phyloP scores from a whole-genome alignment of 177 flowering plant genomes.

The Telopea speciosissima region DNA sequence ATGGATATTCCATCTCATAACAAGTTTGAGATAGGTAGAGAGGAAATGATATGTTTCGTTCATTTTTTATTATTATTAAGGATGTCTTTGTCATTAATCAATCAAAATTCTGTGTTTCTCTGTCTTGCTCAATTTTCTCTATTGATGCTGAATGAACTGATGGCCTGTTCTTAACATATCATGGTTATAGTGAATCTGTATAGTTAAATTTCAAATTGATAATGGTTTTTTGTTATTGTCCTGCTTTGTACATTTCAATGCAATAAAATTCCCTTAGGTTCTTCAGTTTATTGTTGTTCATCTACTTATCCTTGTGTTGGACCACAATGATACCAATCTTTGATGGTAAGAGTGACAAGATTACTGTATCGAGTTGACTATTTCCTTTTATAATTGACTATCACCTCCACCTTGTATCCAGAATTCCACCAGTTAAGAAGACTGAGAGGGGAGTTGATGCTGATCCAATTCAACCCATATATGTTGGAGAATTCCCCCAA shows the following conservation, averaged over 20 bases:
- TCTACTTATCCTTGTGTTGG: neutral
- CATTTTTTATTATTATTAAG: too few species aligned
- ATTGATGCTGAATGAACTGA: neutral
- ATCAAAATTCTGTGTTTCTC: too few species aligned
- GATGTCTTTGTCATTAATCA: neutral
- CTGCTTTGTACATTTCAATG: neutral
- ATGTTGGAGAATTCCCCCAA: conserved; percentile 87
- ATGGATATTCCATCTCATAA: too few species aligned
- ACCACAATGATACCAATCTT: neutral
- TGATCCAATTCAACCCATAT: conserved; percentile 63
- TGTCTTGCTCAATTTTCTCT: neutral
- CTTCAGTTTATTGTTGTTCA: neutral
- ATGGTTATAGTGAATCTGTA: neutral
- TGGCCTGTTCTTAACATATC: neutral
- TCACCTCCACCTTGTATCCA: conserved; percentile 16
- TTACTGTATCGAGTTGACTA: neutral
- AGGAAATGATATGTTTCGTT: too few species aligned
- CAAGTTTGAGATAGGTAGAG: too few species aligned
- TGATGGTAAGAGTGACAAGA: neutral
- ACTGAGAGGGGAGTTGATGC: conserved; percentile 41
- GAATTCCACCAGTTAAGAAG: conserved; percentile 50
- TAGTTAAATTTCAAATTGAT: neutral
- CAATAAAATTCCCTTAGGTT: neutral
- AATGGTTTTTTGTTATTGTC: neutral
- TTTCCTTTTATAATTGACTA: neutral